Evolutionary conservation across 306 rosid genomes (phyloP).

Genomic region (Prunus persica): Prunus_persica_NCBIv2 NC_034013.1:11526001-11526500

Average conservation of each 20-base stretch:
- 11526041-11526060: not conserved
- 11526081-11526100: not conserved
- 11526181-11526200: constrained; percentile 49
- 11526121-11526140: constrained; percentile 1
- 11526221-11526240: constrained; percentile 88
- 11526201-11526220: constrained; percentile 73
- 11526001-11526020: not conserved
- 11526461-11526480: constrained; percentile 16
- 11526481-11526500: constrained; percentile 20
- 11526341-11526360: not conserved
- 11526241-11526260: constrained; percentile 85
- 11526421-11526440: constrained; percentile 13
- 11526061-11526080: not conserved
- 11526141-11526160: not conserved
- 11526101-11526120: too few species aligned
- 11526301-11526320: constrained; percentile 12
- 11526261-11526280: constrained; percentile 35
- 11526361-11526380: constrained; percentile 12
- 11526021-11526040: not conserved
- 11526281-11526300: constrained; percentile 9
- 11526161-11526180: not conserved
- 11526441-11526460: constrained; percentile 6
- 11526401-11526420: not conserved
- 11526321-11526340: not conserved
- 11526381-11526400: not conserved